These are phyloP conservation scores for Leccinum barrowsii DNA, from an alignment of 768 basidiomycete genomes.

Conservation along the genomic window DNA sequence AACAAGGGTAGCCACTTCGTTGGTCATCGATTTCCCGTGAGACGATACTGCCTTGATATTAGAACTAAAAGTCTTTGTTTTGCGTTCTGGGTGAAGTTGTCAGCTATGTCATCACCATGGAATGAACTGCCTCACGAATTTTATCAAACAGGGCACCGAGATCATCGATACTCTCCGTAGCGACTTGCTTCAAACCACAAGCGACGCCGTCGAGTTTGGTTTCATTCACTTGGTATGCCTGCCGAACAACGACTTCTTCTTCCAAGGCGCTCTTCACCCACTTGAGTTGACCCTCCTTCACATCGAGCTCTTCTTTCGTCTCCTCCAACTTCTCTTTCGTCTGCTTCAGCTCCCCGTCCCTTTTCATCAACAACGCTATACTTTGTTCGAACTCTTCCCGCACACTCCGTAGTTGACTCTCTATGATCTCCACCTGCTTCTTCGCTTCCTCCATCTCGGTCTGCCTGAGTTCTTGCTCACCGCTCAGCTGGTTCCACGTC, in stretches of 20 bases:
- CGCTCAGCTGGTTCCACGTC: conserved; percentile 78
- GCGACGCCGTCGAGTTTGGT: conserved; percentile 69
- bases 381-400: conserved; percentile 92
- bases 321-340: conserved; percentile 54
- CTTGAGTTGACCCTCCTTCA: conserved; percentile 56
- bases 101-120: conserved; percentile 1
- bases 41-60: conserved; percentile 65
- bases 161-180: conserved; percentile 67
- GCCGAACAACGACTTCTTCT: conserved; percentile 75
- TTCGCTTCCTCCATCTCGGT: conserved; percentile 81
- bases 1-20: conserved; percentile 50
- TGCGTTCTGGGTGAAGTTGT: conserved; percentile 56
- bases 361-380: conserved; percentile 68
- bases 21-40: conserved; percentile 57
- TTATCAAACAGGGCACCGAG: conserved; percentile 74
- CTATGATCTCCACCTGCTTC: conserved; percentile 79
- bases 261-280: conserved; percentile 59
- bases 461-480: conserved; percentile 71
- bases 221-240: conserved; percentile 78
- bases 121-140: conserved; percentile 54
- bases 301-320: conserved; percentile 49
- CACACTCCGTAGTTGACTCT: conserved; percentile 73
- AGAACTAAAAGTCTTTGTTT: conserved; percentile 53
- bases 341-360: conserved; percentile 71
- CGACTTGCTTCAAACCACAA: conserved; percentile 57